These are phyloP conservation scores for Pyrus betulifolia DNA, from an alignment of 306 rosid species.

Conservation along the genomic window DNA sequence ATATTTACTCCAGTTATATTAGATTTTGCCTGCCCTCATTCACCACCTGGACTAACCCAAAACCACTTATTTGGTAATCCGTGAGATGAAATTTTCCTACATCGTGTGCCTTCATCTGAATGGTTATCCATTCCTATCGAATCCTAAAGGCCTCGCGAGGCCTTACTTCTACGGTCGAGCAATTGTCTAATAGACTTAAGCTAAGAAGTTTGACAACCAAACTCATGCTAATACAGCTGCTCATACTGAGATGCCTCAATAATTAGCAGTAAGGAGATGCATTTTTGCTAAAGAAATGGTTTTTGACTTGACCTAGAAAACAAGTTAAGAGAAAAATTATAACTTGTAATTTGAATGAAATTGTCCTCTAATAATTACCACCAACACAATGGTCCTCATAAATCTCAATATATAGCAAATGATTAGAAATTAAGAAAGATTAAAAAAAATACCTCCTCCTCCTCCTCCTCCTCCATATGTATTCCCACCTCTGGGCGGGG, in stretches of 20 bases:
- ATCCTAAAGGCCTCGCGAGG: neutral
- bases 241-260: neutral
- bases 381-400: neutral
- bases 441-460: conserved; percentile 28
- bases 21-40: neutral
- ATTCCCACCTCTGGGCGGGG: conserved; percentile 62
- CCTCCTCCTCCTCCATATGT: conserved; percentile 57
- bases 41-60: neutral
- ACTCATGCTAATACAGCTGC: neutral
- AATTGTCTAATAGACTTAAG: neutral
- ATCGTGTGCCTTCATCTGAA: neutral
- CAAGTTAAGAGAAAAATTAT: neutral
- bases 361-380: neutral
- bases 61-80: neutral
- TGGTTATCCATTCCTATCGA: neutral
- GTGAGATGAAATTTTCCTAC: neutral
- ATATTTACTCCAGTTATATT: neutral
- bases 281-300: neutral
- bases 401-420: neutral
- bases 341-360: neutral
- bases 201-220: neutral
- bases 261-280: neutral
- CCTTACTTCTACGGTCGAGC: neutral
- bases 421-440: neutral
- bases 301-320: neutral